These are phyloP conservation scores for Syzygium jambos DNA, from an alignment of 345 rosid species.

Conservation along the genomic window DNA sequence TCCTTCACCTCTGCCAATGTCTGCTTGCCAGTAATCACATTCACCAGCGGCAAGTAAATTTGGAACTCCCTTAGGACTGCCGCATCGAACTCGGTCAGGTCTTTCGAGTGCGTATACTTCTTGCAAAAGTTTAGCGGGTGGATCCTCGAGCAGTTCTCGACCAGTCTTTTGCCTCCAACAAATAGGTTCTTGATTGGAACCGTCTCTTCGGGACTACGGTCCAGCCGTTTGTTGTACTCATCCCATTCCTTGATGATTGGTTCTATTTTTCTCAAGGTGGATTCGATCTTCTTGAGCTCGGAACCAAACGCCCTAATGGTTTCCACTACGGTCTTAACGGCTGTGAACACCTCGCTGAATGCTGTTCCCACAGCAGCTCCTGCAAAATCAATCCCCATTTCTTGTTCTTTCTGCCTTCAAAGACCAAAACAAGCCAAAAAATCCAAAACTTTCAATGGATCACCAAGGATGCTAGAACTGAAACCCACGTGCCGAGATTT, in stretches of 20 bases:
- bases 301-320: background rate
- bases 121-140: rapidly evolving
- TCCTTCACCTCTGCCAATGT: no score
- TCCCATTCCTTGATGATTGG: background rate
- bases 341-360: background rate
- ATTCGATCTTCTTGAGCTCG: background rate
- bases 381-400: background rate
- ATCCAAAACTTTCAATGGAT: background rate
- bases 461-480: background rate
- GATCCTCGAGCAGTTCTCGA: background rate
- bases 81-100: background rate
- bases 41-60: background rate
- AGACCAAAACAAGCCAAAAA: background rate
- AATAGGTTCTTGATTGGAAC: background rate
- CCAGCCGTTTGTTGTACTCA: background rate
- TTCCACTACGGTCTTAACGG: rapidly evolving
- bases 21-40: no score
- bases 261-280: background rate
- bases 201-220: background rate
- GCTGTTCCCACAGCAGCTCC: background rate
- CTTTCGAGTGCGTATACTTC: background rate
- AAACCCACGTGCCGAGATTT: background rate
- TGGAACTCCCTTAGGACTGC: background rate
- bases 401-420: background rate
- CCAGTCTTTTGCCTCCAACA: background rate